Evolutionary conservation across 495 filamentous ascomycete species (phyloP), one percentile per base, ranked within the genome.

Genomic region (Glonium stellatum): DNA sequence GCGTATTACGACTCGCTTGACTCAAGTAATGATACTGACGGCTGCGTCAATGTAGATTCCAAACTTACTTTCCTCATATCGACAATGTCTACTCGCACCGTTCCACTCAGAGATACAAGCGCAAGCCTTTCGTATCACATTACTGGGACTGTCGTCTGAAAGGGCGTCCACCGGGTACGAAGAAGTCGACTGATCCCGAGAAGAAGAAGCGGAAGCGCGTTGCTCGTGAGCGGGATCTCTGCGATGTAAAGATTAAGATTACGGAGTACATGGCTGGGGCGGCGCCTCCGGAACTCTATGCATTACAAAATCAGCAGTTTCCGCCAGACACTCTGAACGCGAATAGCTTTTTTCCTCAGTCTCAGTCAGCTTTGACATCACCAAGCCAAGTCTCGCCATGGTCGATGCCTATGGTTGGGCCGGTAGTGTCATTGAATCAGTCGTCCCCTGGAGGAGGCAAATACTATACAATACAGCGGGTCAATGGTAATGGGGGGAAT

Each of bases 11-110:
- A 23, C 53, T n/a, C 39, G 19, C 5, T 21, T 18, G 23, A 23
- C 8, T 19, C 23, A 22, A 55, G 8, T 21, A 42, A 9, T 15
- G 12, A 9, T 13, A 5, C 39, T 22, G 12, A 27, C 47, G 37
- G 41, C 50, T 48, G 19, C 44, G 56, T 47, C 49, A 22, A 37
- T 55, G 10, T 66, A 92, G 89, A 71, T 93, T 88, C 73, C 83
- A 88, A 64, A 92, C 83, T 19, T 96, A 93, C 73, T 96, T 91
- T 69, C 89, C 89, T 0, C 89, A 92, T 72, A 79, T 95, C 67
- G 90, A 96, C 73, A 96, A 96, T 71, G 83, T 96, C 50, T 96
- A 92, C 71, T 92, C 89, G 18, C 90, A 93, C 74, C 86, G 90
- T 50, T 92, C 90, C 3, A 92, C 89, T 3, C 89, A 95, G 68